Evolutionary conservation across 352 stramenopile genomes (phyloP).

Genomic region (Phytophthora pisi): DNA sequence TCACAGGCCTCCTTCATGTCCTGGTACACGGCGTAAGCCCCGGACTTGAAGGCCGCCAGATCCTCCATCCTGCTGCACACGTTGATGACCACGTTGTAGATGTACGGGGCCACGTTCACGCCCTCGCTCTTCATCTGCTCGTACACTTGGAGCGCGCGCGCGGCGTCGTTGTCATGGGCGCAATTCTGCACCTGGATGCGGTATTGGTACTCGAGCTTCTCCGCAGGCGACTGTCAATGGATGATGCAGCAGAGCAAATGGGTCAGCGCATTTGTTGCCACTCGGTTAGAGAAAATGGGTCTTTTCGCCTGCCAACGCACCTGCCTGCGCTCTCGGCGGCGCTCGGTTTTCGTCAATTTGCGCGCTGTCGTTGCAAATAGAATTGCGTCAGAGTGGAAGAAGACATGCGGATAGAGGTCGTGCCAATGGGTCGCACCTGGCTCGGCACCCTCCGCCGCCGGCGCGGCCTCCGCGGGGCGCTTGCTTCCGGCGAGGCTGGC

Average conservation of each 20-base stretch:
- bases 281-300: background rate
- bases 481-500: constrained; percentile 38
- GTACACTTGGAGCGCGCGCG: constrained; percentile 52
- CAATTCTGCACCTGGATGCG: constrained; percentile 51
- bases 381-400: background rate
- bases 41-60: constrained; percentile 34
- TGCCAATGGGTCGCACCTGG: constrained; percentile 20
- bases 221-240: constrained; percentile 42
- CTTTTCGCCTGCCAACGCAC: constrained; percentile 20
- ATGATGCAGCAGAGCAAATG: background rate
- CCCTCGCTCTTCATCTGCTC: constrained; percentile 50
- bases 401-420: background rate
- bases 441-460: constrained; percentile 7
- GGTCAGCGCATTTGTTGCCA: background rate
- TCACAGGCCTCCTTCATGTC: constrained; percentile 61
- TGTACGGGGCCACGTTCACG: constrained; percentile 46
- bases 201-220: constrained; percentile 48
- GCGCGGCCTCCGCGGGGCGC: constrained; percentile 25
- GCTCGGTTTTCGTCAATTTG: constrained; percentile 47
- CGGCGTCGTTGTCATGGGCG: constrained; percentile 45
- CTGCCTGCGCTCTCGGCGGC: constrained; percentile 56
- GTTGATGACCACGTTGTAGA: constrained; percentile 70
- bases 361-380: constrained; percentile 2
- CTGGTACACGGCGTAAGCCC: constrained; percentile 63
- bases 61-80: constrained; percentile 58